Evolutionary conservation across 345 rosid species (phyloP).

Genomic region (Erucastrum elatum): DNA sequence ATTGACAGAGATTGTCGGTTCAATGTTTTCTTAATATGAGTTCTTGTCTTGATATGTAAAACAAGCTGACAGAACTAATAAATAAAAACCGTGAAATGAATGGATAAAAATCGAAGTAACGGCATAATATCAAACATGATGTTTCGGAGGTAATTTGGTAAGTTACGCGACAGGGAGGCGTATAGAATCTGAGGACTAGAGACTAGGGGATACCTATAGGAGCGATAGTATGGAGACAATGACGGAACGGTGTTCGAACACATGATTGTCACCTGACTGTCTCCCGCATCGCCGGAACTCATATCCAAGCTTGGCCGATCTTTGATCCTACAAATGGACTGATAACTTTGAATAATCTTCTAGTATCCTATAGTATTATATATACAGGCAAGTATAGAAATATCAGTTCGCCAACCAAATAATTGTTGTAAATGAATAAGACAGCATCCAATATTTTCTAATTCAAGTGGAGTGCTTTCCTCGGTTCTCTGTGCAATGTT

Average conservation of each 20-base stretch:
- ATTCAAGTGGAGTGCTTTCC: background rate
- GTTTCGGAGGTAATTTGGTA: constrained; percentile 8
- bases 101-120: background rate
- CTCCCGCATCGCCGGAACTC: constrained; percentile 34
- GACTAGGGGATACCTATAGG: constrained; percentile 5
- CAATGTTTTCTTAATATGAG: background rate
- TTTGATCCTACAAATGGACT: constrained; percentile 16
- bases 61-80: background rate
- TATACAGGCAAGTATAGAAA: background rate
- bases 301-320: constrained; percentile 11
- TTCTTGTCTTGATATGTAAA: background rate
- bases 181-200: constrained; percentile 25
- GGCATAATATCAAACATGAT: background rate
- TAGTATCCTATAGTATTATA: background rate
- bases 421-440: background rate
- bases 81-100: background rate
- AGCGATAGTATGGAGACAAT: constrained; percentile 6
- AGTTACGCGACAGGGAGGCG: background rate
- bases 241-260: constrained; percentile 30
- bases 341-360: constrained; percentile 15
- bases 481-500: background rate
- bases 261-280: constrained; percentile 41
- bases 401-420: constrained; percentile 4
- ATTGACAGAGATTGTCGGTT: constrained; percentile 24
- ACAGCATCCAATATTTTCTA: background rate